Base-by-base conservation (phyloP, 495 filamentous ascomycete species). In the Aspergillus indologenus region DNA sequence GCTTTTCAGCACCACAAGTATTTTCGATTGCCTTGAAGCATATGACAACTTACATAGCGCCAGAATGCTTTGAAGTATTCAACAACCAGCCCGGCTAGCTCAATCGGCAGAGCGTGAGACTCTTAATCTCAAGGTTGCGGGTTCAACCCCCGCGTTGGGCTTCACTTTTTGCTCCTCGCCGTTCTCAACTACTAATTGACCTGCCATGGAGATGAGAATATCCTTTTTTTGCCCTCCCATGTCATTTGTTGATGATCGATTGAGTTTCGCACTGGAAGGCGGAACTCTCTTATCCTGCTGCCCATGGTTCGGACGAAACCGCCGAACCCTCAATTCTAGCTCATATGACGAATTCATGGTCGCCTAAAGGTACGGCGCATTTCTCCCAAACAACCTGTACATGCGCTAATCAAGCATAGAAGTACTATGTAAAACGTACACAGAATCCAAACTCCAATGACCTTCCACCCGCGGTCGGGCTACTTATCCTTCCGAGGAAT, bases 61-160 rank as follows among this genome's bases (percentile, higher is more conserved):
- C n/a, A n/a, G n/a, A n/a, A n/a, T n/a, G n/a, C n/a, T n/a, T n/a
- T n/a, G n/a, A n/a, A n/a, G n/a, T n/a, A n/a, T n/a, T 18, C 45
- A 17, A 24, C 2, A 51, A 48, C 4, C 57, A 47, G 59, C 59
- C 59, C 12, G 48, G 59, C 59, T 61, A 61, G 59, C 59, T 61
- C 59, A 61, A 59, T 59, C 57, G 57, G 57, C 49, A 59, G 57
- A 59, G 57, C 57, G 57, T 59, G 57, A 59, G 57, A 59, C 57
- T 59, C 57, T 59, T 59, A 59, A 59, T 59, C 57, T 59, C 57
- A 59, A 59, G 57, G 57, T 53, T 59, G 57, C 57, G 57, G 57
- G 57, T 59, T 59, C 57, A 47, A 59, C 49, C 57, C 57, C 57
- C 57, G 57, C 57, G 57, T 59, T 59, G 40, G 57, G 57, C 57